These are phyloP conservation scores for Suillus subluteus DNA, from an alignment of 768 basidiomycete genomes.

Conservation along the genomic window DNA sequence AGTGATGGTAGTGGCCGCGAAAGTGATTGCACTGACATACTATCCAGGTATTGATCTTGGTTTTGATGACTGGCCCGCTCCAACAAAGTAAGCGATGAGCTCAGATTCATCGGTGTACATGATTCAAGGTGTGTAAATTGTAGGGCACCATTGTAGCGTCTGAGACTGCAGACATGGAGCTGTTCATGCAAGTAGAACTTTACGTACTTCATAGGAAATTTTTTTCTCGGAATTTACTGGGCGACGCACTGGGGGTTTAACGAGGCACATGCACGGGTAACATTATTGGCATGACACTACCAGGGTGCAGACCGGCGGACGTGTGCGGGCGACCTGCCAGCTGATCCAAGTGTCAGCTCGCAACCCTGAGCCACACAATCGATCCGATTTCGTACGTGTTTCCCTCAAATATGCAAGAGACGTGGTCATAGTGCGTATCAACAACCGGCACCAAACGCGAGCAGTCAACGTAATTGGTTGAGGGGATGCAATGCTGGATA, in stretches of 20 bases:
- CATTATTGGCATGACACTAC: not conserved
- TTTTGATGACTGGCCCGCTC: conserved; percentile 61
- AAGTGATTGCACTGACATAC: conserved; percentile 17
- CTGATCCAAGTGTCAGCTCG: not conserved
- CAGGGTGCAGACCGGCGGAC: not conserved
- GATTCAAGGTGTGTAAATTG: not conserved
- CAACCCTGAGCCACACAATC: not conserved
- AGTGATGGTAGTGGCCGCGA: conserved; percentile 29
- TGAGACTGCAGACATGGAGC: not conserved
- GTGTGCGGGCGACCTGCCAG: not conserved
- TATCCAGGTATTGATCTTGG: conserved; percentile 62
- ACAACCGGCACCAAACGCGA: not conserved
- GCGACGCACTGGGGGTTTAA: not conserved
- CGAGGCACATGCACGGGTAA: not conserved
- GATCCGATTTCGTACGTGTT: not conserved
- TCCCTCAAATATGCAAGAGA: not conserved
- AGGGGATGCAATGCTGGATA: not conserved
- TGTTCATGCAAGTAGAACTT: not conserved
- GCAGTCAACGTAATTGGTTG: not conserved
- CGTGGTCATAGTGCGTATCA: not conserved
- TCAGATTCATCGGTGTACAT: not conserved
- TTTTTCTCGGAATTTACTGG: not conserved
- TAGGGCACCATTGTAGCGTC: not conserved
- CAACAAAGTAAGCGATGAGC: not conserved
- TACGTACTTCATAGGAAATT: not conserved